Evolutionary conservation across 2,329 filamentous ascomycete genomes (phyloP).

Genomic region (Thielaviopsis ethacetica): DNA sequence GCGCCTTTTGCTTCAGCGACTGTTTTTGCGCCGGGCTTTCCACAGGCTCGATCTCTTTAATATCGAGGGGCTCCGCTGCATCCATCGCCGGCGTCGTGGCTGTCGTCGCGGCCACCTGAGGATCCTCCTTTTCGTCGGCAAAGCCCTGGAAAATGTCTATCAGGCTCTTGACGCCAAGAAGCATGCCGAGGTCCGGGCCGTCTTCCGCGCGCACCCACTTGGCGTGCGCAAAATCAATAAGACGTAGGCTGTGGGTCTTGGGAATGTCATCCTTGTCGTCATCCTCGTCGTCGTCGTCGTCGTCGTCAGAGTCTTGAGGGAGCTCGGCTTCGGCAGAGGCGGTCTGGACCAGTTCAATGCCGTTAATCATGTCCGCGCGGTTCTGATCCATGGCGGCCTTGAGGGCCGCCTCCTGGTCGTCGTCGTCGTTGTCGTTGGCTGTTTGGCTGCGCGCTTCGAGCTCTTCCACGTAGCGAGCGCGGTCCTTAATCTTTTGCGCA

Average conservation of each 20-base stretch:
- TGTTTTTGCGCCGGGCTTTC: background rate
- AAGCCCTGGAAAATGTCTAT: constrained; percentile 55
- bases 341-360: constrained; percentile 19
- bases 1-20: background rate
- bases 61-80: background rate
- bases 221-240: constrained; percentile 97
- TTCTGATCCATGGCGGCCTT: constrained; percentile 31
- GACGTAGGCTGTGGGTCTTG: constrained; percentile 57
- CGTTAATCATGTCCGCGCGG: constrained; percentile 36
- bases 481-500: constrained; percentile 35
- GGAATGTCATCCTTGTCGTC: constrained; percentile 34
- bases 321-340: constrained; percentile 22
- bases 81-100: background rate
- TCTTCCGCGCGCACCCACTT: constrained; percentile 56
- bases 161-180: constrained; percentile 58
- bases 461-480: constrained; percentile 31
- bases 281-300: constrained; percentile 17
- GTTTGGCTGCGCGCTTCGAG: background rate
- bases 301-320: constrained; percentile 11
- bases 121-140: constrained; percentile 16
- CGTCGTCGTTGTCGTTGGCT: constrained; percentile 12
- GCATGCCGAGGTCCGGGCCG: constrained; percentile 71
- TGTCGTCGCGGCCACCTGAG: background rate
- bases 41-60: background rate
- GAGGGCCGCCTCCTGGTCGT: constrained; percentile 14